Evolutionary conservation across 2,329 filamentous ascomycete species (phyloP).

Genomic region (Dothidotthia symphoricarpi): DNA sequence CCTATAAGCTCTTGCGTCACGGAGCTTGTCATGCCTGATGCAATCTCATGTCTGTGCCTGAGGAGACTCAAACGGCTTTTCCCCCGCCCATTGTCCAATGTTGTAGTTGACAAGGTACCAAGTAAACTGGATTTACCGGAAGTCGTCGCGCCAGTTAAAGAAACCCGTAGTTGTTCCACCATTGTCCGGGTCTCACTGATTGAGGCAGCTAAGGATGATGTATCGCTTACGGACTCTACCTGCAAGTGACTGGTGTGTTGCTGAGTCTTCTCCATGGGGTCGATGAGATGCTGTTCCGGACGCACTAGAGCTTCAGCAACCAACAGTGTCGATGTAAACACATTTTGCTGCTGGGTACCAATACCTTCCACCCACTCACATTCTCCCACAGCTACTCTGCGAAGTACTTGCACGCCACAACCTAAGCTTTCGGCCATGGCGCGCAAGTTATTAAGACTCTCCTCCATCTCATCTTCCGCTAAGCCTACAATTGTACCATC

Average conservation of each 20-base stretch:
- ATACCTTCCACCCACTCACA: constrained; percentile 68
- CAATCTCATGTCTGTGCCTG: constrained; percentile 90
- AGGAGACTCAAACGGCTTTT: constrained; percentile 84
- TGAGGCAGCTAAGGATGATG: not conserved
- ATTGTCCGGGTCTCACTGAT: constrained; percentile 8
- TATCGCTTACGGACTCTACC: too few species aligned
- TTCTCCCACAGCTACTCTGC: constrained; percentile 79
- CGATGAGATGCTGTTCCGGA: constrained; percentile 49
- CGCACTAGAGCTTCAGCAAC: constrained; percentile 89
- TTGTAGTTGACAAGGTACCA: constrained; percentile 83
- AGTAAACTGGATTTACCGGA: constrained; percentile 91
- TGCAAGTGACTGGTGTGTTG: constrained; percentile 3
- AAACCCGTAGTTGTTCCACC: constrained; percentile 73
- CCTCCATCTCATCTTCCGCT: constrained; percentile 85
- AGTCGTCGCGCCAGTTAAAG: constrained; percentile 82
- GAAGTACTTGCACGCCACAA: constrained; percentile 76
- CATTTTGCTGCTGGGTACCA: constrained; percentile 24
- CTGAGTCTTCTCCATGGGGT: constrained; percentile 13
- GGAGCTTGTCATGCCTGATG: constrained; percentile 88
- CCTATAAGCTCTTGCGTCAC: constrained; percentile 92
- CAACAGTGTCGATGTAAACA: constrained; percentile 59
- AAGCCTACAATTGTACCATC: constrained; percentile 88
- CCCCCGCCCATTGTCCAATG: constrained; percentile 86
- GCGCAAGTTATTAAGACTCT: constrained; percentile 79
- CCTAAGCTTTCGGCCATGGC: constrained; percentile 92